These are phyloP conservation scores for Triglochin maritima DNA, from an alignment of 106 monocot species.

Conservation along the genomic window DNA sequence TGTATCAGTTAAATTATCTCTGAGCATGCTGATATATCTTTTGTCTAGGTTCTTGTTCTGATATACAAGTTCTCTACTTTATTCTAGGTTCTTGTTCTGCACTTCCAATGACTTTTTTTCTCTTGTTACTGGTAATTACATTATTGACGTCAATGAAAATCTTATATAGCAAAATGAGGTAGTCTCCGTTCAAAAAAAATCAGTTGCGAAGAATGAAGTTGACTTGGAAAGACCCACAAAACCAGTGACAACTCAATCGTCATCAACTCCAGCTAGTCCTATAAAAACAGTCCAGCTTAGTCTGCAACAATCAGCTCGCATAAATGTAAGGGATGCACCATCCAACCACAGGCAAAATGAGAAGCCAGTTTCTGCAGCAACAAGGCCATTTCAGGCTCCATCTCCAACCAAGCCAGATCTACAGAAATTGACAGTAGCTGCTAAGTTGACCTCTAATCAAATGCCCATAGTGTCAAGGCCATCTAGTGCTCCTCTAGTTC, in stretches of 20 bases:
- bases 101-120: neutral
- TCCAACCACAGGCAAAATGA: slow-evolving; percentile 4
- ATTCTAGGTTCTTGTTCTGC: neutral
- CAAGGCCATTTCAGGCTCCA: slow-evolving; percentile 14
- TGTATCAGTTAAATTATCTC: too few relatives aligned
- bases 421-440: slow-evolving; percentile 19
- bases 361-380: neutral
- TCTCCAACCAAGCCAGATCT: slow-evolving; percentile 30
- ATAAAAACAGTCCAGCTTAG: slow-evolving; percentile 13
- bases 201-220: slow-evolving; percentile 23
- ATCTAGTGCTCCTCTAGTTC: slow-evolving; percentile 65
- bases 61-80: too few relatives aligned
- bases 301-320: slow-evolving; percentile 11
- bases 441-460: slow-evolving; percentile 16
- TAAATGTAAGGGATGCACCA: slow-evolving; percentile 1
- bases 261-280: slow-evolving; percentile 25
- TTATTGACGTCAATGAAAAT: too few relatives aligned
- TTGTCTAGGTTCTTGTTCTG: neutral
- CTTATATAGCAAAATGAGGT: slow-evolving; percentile 22
- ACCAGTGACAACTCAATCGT: slow-evolving; percentile 13
- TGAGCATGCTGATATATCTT: too few relatives aligned
- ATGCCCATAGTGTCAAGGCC: slow-evolving; percentile 43
- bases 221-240: slow-evolving; percentile 20
- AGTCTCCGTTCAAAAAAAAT: slow-evolving; percentile 20
- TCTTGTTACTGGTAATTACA: neutral